Percentiles rank a stretch among this genome's conserved stretches.
phyloP scores from a whole-genome alignment of 1,284 basidiomycete genomes.

The Neonothopanus nambi region DNA sequence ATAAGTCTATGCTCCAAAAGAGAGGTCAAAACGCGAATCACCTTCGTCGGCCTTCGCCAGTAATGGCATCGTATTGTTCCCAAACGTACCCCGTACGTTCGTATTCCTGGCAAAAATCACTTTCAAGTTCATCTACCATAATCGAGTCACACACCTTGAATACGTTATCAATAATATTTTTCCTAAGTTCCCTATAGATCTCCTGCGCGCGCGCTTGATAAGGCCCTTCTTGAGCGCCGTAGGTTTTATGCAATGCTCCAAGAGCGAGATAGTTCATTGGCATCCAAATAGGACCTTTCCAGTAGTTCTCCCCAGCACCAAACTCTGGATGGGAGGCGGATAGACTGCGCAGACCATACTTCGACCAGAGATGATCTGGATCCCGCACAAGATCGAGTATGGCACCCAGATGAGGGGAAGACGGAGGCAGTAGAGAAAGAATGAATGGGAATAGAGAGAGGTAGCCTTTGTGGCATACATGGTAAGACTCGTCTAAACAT shows the following conservation, averaged over 20 bases:
- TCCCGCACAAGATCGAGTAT: conserved; percentile 81
- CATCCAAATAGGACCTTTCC: conserved; percentile 95
- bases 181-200: conserved; percentile 80
- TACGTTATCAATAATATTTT: conserved; percentile 85
- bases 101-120: conserved; percentile 84
- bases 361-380: conserved; percentile 87
- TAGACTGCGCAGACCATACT: conserved; percentile 85
- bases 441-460: conserved; percentile 92
- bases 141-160: conserved; percentile 58
- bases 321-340: conserved; percentile 85
- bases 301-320: conserved; percentile 92
- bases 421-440: conserved; percentile 72
- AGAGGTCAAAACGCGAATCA: conserved; percentile 32
- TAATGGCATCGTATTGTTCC: conserved; percentile 91
- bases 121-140: background rate
- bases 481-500: conserved; percentile 81
- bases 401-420: conserved; percentile 76
- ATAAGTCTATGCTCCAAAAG: too few species aligned
- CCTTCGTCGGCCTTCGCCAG: conserved; percentile 85
- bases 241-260: conserved; percentile 79
- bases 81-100: conserved; percentile 90
- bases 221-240: conserved; percentile 79
- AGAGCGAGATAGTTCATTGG: conserved; percentile 94
- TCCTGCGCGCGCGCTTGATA: conserved; percentile 70
- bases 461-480: conserved; percentile 91